phyloP scores from a whole-genome alignment of 2,329 filamentous ascomycete species.

The Chalaropsis ovoidea region DNA sequence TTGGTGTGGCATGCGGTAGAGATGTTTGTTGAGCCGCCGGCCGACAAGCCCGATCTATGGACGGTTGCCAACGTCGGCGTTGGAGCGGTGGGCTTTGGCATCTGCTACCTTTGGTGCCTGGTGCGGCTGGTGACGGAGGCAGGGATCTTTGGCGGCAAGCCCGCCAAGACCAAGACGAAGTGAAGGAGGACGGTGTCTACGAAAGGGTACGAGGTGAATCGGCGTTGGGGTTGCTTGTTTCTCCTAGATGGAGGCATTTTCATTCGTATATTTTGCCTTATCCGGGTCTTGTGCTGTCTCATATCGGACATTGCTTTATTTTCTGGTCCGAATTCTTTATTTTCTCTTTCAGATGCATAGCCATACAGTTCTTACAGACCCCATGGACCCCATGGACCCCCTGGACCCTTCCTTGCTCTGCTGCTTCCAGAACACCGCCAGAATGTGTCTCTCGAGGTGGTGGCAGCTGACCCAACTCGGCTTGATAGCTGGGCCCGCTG shows the following conservation, averaged over 20 bases:
- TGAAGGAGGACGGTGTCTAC: slow-evolving; percentile 11
- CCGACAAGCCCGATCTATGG: slow-evolving; percentile 83
- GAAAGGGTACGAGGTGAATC: neutral
- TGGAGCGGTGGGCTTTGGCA: slow-evolving; percentile 70
- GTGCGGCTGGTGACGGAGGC: slow-evolving; percentile 56
- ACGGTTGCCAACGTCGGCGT: slow-evolving; percentile 81
- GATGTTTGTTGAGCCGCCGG: slow-evolving; percentile 55
- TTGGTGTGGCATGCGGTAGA: slow-evolving; percentile 71
- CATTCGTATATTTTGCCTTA: slow-evolving; percentile 2
- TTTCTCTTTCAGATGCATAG: neutral
- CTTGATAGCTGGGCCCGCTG: neutral
- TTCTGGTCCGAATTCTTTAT: neutral
- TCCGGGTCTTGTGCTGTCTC: neutral
- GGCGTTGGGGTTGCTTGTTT: slow-evolving; percentile 17
- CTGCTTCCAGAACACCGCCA: neutral
- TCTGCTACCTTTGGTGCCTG: slow-evolving; percentile 89
- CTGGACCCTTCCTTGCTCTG: neutral
- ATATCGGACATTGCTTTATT: neutral
- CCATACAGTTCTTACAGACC: neutral
- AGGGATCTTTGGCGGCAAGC: slow-evolving; percentile 38
- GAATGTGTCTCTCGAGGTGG: neutral
- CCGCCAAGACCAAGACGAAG: slow-evolving; percentile 35
- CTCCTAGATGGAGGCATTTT: neutral
- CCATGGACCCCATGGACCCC: neutral
- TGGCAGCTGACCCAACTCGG: neutral